Percentiles rank a stretch among this genome's conserved stretches.
Conservation (phyloP, 2,329 filamentous ascomycete genomes). For the Cadophora luteo-olivacea region DNA sequence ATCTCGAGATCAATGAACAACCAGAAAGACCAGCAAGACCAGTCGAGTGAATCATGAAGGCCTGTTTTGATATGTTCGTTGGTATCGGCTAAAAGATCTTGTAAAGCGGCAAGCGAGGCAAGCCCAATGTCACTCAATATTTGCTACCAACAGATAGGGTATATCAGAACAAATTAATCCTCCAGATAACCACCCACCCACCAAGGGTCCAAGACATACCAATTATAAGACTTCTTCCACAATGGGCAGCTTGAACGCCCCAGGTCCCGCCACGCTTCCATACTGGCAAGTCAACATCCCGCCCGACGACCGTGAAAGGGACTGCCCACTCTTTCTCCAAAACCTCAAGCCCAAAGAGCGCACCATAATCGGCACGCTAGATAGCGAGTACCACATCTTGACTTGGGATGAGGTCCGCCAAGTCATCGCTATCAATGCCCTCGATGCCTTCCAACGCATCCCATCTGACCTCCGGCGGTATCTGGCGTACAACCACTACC, state of each 20-base stretch:
- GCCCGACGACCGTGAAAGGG: conserved; percentile 60
- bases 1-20: background rate
- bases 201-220: background rate
- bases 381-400: conserved; percentile 67
- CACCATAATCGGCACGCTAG: conserved; percentile 72
- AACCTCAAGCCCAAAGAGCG: conserved; percentile 72
- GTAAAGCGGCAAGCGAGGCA: conserved; percentile 2
- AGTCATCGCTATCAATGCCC: conserved; percentile 68
- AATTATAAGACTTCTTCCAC: conserved; percentile 3
- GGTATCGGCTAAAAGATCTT: background rate
- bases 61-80: background rate
- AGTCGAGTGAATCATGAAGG: background rate
- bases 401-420: conserved; percentile 72
- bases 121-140: background rate
- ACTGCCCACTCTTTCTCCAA: conserved; percentile 75
- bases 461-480: conserved; percentile 84
- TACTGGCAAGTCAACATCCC: conserved; percentile 89
- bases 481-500: conserved; percentile 68
- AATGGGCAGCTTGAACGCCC: conserved; percentile 38
- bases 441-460: conserved; percentile 77
- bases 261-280: conserved; percentile 47
- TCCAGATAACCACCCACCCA: background rate
- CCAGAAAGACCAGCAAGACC: background rate
- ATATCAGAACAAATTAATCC: background rate
- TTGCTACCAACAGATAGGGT: background rate